Percentiles rank a stretch among this genome's conserved stretches.
Evolutionary conservation across 768 basidiomycete genomes (phyloP).

Genomic region (Lyophyllum shimeji): DNA sequence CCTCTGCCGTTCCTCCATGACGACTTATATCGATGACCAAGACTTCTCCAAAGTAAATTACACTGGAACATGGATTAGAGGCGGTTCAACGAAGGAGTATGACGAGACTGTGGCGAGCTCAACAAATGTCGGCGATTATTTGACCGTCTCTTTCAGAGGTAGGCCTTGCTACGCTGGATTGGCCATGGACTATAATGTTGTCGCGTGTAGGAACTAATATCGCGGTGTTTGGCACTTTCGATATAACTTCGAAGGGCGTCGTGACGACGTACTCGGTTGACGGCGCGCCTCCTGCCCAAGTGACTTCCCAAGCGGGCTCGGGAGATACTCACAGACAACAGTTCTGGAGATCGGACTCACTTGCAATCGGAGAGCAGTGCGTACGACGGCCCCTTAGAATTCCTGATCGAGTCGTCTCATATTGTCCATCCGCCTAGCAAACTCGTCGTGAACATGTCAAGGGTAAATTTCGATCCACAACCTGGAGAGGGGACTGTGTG

Average conservation of each 20-base stretch:
- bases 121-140: constrained; percentile 29
- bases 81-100: constrained; percentile 27
- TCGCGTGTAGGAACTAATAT: constrained; percentile 28
- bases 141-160: constrained; percentile 36
- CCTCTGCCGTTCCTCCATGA: not conserved
- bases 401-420: no score
- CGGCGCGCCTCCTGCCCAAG: constrained; percentile 22
- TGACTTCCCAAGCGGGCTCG: constrained; percentile 24
- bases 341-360: constrained; percentile 32
- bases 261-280: constrained; percentile 35
- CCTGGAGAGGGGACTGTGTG: constrained; percentile 38
- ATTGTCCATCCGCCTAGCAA: constrained; percentile 23
- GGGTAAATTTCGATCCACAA: constrained; percentile 24
- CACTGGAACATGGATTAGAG: constrained; percentile 32
- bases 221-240: constrained; percentile 33
- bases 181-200: not conserved
- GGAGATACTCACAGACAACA: constrained; percentile 31
- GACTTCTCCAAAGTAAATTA: constrained; percentile 29
- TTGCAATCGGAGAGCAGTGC: constrained; percentile 30
- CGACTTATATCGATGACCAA: constrained; percentile 33
- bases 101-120: constrained; percentile 33
- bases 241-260: constrained; percentile 34
- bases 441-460: constrained; percentile 33
- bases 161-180: not conserved
- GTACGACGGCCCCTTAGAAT: constrained; percentile 9